Percentiles rank a stretch among this genome's conserved stretches.
Evolutionary conservation across 83 land plant species (phyloP).

Genomic region (Picea engelmannii): DNA sequence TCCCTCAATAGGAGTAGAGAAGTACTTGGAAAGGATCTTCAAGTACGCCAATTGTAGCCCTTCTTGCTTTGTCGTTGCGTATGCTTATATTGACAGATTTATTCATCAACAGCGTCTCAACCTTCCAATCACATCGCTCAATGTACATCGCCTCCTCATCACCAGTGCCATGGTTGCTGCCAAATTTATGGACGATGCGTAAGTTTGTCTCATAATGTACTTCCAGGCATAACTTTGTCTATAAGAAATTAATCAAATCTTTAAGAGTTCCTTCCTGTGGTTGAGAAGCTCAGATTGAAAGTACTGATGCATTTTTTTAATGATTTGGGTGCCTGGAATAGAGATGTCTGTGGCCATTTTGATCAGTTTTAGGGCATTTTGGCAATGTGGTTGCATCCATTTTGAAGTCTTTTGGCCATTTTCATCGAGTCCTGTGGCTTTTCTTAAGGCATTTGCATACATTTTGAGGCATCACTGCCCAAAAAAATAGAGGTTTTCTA

Average conservation of each 20-base stretch:
- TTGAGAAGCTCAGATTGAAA: no score
- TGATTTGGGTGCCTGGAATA: not conserved
- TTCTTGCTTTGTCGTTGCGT: slow-evolving; percentile 72
- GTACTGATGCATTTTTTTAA: not conserved
- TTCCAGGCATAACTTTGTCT: no score
- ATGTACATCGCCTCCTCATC: slow-evolving; percentile 79
- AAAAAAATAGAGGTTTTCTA: not conserved
- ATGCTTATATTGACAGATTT: slow-evolving; percentile 69
- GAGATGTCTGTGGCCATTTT: not conserved
- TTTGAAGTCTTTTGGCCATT: not conserved
- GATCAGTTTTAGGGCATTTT: not conserved
- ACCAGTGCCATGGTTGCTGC: slow-evolving; percentile 78
- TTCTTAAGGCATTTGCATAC: not conserved
- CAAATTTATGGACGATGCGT: slow-evolving; percentile 84
- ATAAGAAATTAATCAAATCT: no score
- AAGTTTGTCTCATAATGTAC: slow-evolving; percentile 19
- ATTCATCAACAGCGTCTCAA: slow-evolving; percentile 46
- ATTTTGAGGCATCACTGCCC: not conserved
- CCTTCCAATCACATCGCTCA: slow-evolving; percentile 60
- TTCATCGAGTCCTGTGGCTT: not conserved
- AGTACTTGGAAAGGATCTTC: slow-evolving; percentile 67
- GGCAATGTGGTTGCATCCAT: no score
- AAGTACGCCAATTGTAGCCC: slow-evolving; percentile 79
- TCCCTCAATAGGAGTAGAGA: slow-evolving; percentile 59
- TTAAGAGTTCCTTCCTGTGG: no score